Evolutionary conservation across 805 yeast species (phyloP).

Genomic region (Kuraishia floccosa): DNA sequence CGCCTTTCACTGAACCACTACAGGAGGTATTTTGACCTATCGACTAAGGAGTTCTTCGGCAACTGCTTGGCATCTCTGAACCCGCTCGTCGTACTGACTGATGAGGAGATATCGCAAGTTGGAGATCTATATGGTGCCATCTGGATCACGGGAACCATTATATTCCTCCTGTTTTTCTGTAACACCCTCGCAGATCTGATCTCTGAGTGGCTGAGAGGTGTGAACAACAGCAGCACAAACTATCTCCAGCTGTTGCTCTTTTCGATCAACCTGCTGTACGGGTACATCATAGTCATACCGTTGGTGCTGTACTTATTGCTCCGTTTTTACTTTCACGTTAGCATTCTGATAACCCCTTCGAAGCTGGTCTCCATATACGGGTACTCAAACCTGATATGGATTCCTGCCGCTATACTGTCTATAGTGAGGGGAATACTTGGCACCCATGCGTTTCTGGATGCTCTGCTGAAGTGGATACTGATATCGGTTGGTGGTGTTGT

Average conservation of each 20-base stretch:
- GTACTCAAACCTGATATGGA: constrained; percentile 75
- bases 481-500: constrained; percentile 48
- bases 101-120: constrained; percentile 21
- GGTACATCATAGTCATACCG: constrained; percentile 66
- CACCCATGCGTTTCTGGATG: constrained; percentile 29
- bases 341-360: constrained; percentile 34
- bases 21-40: constrained; percentile 57
- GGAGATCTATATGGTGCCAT: constrained; percentile 82
- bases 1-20: constrained; percentile 48
- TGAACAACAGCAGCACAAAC: constrained; percentile 23
- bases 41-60: constrained; percentile 45
- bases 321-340: constrained; percentile 42
- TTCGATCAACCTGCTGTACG: constrained; percentile 62
- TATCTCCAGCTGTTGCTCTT: constrained; percentile 57
- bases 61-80: constrained; percentile 48
- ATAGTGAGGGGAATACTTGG: constrained; percentile 45
- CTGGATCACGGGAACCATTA: constrained; percentile 83
- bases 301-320: constrained; percentile 36
- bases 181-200: constrained; percentile 58
- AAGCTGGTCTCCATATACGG: constrained; percentile 71
- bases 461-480: constrained; percentile 49
- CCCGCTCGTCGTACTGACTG: constrained; percentile 27
- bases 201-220: constrained; percentile 37
- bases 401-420: constrained; percentile 62
- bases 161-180: constrained; percentile 64